Conservation (phyloP, 1,139 yeast genomes). For the Taphrina flavorubra region DNA sequence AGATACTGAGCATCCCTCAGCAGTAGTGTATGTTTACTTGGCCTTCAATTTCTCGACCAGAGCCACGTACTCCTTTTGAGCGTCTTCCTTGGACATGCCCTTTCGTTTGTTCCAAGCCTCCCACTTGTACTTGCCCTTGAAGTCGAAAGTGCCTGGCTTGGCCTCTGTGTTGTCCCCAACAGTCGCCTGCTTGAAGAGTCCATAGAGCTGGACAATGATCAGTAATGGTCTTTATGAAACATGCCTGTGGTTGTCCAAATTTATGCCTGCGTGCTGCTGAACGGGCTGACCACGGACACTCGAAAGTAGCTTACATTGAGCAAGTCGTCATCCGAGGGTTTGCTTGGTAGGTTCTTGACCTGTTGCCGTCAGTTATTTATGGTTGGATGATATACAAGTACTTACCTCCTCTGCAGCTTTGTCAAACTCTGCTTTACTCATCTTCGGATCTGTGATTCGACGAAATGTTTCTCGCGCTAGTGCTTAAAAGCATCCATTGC, state of each 20-base stretch:
- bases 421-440: constrained; percentile 33
- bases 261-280: neutral
- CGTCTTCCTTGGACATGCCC: constrained; percentile 87
- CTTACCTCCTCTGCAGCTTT: constrained; percentile 40
- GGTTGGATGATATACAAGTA: neutral
- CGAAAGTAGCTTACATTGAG: constrained; percentile 55
- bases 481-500: too few species aligned
- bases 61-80: constrained; percentile 82
- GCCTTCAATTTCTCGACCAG: constrained; percentile 71
- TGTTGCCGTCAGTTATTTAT: constrained; percentile 31
- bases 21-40: constrained; percentile 56
- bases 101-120: constrained; percentile 89
- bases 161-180: constrained; percentile 88
- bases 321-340: constrained; percentile 86
- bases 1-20: neutral
- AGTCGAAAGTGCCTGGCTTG: constrained; percentile 82
- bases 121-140: constrained; percentile 89
- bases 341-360: constrained; percentile 64
- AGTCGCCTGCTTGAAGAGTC: constrained; percentile 94
- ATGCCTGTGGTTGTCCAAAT: too few species aligned
- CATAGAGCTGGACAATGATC: constrained; percentile 60
- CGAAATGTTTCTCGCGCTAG: too few species aligned
- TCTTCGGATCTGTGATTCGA: neutral
- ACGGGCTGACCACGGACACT: neutral
- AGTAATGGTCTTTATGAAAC: neutral